These are phyloP conservation scores for Russula sp. DNA, from an alignment of 768 basidiomycete genomes.

Conservation along the genomic window DNA sequence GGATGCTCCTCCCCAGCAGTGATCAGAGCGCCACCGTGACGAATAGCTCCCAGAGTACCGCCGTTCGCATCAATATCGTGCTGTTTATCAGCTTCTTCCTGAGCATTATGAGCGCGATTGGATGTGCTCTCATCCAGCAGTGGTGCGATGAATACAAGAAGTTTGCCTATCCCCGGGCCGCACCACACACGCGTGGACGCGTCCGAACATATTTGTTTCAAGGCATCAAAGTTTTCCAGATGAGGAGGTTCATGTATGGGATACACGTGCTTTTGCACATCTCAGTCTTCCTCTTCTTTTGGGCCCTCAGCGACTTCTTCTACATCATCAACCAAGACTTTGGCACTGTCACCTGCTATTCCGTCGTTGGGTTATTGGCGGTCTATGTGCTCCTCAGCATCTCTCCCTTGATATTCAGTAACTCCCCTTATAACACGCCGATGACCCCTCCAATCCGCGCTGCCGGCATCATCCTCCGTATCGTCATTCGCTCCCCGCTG, in stretches of 20 bases:
- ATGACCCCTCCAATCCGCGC: conserved; percentile 16
- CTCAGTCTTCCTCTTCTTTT: conserved; percentile 23
- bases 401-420: conserved; percentile 13
- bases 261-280: conserved; percentile 19
- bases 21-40: background rate
- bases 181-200: conserved; percentile 20
- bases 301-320: conserved; percentile 20
- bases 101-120: conserved; percentile 19
- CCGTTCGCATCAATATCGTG: conserved; percentile 25
- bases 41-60: background rate
- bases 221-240: conserved; percentile 17
- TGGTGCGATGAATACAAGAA: conserved; percentile 22
- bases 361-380: background rate
- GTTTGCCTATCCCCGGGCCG: conserved; percentile 7
- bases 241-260: conserved; percentile 19
- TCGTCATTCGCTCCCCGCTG: background rate
- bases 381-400: conserved; percentile 18
- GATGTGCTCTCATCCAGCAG: conserved; percentile 25
- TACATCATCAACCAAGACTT: conserved; percentile 2
- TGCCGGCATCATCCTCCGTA: background rate
- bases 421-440: conserved; percentile 23
- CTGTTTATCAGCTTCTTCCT: conserved; percentile 26
- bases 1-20: conserved; percentile 14
- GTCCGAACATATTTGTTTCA: conserved; percentile 15
- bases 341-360: background rate